Base-by-base conservation (phyloP, 2,329 filamentous ascomycete species). In the Apiospora arundinis region DNA sequence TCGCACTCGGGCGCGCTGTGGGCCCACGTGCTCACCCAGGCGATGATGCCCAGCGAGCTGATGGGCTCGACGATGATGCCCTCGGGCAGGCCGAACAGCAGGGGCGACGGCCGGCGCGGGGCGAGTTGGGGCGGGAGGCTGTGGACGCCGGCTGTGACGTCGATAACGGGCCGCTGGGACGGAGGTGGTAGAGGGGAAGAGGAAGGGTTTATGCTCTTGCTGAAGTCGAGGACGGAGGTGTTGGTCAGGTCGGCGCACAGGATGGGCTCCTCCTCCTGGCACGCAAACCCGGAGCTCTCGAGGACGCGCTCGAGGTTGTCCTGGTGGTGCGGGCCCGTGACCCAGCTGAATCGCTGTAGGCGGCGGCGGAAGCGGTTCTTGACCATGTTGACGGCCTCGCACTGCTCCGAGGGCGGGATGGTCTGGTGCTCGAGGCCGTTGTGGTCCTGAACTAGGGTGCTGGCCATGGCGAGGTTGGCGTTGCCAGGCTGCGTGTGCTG, bases 291-390 rank as follows among this genome's bases (percentile, higher is more conserved):
- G 8, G 67, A 67, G 23, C 68, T 46, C 32, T 68, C 69, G 65
- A 75, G 72, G 25, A 67, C 56, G n/a, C 68, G 25, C 71, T 75
- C 74, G 11, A 75, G 68, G 25, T 71, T 69, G 6, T 66, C 67
- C 66, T 75, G 74, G 60, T 74, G 71, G 46, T 69, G 66, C 1
- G 73, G 74, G 4, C 74, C 74, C 40, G 72, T 70, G 37, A 75
- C 72, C 74, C 74, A 75, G 72, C 67, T 72, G 67, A 75, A 69
- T 6, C 67, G 67, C 14, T 70, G 71, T 4, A 40, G 18, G 12
- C 68, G 44, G 16, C 52, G n/a, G 48, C 60, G 49, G 67, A 75
- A 73, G 46, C 60, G 69, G n/a, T 45, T 23, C 63, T 71, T 32
- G n/a, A 74, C 72, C 12, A 40, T 70, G 37, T 72, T 49, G 40